These are phyloP conservation scores for Carnegiea gigantea DNA, from an alignment of 179 eudicot species.

Conservation along the genomic window DNA sequence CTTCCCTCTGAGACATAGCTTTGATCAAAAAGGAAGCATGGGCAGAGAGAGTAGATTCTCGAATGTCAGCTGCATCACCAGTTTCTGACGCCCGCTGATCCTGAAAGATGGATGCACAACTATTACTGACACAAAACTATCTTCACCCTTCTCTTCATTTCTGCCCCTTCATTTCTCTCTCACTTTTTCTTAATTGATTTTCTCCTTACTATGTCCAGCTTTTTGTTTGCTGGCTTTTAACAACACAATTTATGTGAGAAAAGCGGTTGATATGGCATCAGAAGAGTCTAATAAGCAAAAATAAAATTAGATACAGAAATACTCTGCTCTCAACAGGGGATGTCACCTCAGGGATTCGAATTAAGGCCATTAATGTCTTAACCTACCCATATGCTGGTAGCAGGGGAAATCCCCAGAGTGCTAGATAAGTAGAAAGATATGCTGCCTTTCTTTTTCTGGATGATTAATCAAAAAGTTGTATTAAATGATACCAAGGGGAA, in stretches of 20 bases:
- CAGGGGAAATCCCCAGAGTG: no score
- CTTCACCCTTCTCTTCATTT: neutral
- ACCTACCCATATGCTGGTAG: no score
- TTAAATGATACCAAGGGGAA: no score
- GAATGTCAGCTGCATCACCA: conserved; percentile 69
- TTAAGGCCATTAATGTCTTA: neutral
- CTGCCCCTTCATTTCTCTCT: neutral
- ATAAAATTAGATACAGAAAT: neutral
- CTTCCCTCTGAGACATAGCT: conserved; percentile 90
- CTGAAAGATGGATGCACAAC: conserved; percentile 34
- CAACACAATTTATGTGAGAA: neutral
- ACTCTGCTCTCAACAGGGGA: neutral
- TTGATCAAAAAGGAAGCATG: conserved; percentile 94
- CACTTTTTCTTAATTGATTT: no score
- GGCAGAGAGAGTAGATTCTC: conserved; percentile 74
- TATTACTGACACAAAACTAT: conserved; percentile 1
- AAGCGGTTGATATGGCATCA: neutral
- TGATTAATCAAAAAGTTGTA: no score
- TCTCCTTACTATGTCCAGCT: neutral
- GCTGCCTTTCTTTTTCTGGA: no score
- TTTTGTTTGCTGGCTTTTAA: neutral
- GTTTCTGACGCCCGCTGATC: conserved; percentile 72
- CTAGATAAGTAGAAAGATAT: no score
- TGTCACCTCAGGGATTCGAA: neutral
- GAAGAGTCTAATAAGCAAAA: neutral